Conservation (phyloP, 2,329 filamentous ascomycete genomes). For the Fonsecaea pedrosoi region DNA sequence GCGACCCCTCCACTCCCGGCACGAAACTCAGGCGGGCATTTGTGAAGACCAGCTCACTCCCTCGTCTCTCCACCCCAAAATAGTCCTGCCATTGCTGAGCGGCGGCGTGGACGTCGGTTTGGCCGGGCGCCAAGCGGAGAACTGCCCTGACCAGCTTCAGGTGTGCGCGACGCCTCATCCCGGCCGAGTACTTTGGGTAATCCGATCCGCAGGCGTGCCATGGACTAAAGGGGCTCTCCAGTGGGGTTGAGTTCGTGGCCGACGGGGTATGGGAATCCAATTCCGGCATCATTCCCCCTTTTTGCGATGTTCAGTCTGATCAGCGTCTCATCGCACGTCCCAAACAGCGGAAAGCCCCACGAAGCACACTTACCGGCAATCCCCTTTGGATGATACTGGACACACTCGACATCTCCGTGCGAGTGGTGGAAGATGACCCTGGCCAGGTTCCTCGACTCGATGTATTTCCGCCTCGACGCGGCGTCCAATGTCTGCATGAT, state of each 20-base stretch:
- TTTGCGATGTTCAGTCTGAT: background rate
- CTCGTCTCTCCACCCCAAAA: slow-evolving; percentile 44
- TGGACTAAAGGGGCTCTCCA: slow-evolving; percentile 49
- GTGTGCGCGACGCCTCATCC: slow-evolving; percentile 48
- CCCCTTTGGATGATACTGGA: slow-evolving; percentile 56
- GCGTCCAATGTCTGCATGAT: slow-evolving; percentile 57
- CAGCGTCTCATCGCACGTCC: slow-evolving; percentile 18
- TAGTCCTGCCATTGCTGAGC: slow-evolving; percentile 50
- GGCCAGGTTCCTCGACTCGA: slow-evolving; percentile 46
- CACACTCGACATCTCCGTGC: slow-evolving; percentile 45
- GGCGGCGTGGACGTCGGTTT: slow-evolving; percentile 47
- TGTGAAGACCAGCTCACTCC: slow-evolving; percentile 43
- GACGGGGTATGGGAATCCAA: slow-evolving; percentile 50
- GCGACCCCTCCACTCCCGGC: slow-evolving; percentile 43
- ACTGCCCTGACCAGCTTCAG: slow-evolving; percentile 47
- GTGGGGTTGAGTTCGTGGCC: slow-evolving; percentile 47
- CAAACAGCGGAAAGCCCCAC: background rate
- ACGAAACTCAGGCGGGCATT: slow-evolving; percentile 48
- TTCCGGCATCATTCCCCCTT: slow-evolving; percentile 54
- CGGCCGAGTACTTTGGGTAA: slow-evolving; percentile 45
- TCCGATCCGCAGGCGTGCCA: slow-evolving; percentile 55
- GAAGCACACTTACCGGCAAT: slow-evolving; percentile 43
- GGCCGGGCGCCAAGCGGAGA: slow-evolving; percentile 48
- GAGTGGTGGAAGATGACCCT: slow-evolving; percentile 49
- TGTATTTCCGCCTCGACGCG: slow-evolving; percentile 45